These are phyloP conservation scores for Ogataea pini DNA, from an alignment of 805 yeast genomes.

Conservation along the genomic window DNA sequence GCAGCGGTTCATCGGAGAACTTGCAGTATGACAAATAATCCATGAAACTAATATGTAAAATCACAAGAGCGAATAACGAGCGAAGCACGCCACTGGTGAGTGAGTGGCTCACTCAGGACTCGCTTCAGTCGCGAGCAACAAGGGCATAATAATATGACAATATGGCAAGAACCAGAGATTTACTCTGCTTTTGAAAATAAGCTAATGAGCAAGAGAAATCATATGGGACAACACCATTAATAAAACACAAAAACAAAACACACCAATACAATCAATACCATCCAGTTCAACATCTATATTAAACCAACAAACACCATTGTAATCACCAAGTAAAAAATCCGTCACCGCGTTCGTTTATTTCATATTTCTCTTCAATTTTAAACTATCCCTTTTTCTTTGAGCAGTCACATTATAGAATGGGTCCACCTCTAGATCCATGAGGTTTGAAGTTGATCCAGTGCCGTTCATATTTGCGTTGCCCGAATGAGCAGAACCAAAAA, in stretches of 20 bases:
- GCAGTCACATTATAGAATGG: slow-evolving; percentile 46
- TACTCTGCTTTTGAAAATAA: background rate
- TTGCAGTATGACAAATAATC: background rate
- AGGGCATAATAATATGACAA: background rate
- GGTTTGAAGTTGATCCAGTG: background rate
- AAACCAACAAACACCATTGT: background rate
- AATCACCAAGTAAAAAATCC: background rate
- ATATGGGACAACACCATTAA: background rate
- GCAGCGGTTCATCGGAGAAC: background rate
- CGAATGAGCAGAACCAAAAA: slow-evolving; percentile 3
- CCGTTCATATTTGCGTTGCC: background rate
- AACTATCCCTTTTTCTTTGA: slow-evolving; percentile 52
- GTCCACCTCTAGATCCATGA: slow-evolving; percentile 30
- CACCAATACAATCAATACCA: background rate
- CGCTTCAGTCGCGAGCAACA: background rate
- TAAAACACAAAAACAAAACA: background rate
- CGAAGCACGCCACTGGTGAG: no score
- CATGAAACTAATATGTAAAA: background rate
- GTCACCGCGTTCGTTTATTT: slow-evolving; percentile 12
- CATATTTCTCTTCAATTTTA: slow-evolving; percentile 47
- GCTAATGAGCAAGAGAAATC: background rate
- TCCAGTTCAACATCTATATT: background rate
- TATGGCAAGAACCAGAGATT: background rate
- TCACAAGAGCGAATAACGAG: no score
- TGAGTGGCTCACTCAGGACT: no score